Conservation (phyloP, 2,329 filamentous ascomycete species). For the Trichoderma lentiforme region DNA sequence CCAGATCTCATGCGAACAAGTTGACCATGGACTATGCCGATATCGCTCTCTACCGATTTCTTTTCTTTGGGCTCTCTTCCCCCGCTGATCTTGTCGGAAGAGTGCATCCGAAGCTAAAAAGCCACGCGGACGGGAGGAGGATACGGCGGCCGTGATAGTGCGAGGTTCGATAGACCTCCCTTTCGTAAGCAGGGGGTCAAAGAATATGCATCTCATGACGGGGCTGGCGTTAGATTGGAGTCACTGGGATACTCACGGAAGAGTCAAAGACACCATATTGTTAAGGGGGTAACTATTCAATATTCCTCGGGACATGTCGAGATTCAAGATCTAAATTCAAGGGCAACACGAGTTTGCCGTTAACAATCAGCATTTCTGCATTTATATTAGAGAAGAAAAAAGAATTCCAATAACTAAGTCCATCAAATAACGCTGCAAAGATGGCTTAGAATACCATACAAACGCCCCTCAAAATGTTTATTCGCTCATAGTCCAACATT, state of each 20-base stretch:
- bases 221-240: background rate
- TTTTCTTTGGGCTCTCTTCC: no score
- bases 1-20: background rate
- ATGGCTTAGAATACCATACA: background rate
- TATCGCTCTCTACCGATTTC: background rate
- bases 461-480: background rate
- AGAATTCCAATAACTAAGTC: rapidly evolving
- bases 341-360: background rate
- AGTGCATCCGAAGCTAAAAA: background rate
- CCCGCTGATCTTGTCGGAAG: background rate
- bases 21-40: background rate
- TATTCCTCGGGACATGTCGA: background rate
- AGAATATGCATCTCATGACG: background rate
- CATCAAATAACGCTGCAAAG: background rate
- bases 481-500: background rate
- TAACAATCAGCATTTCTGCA: background rate
- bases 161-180: background rate
- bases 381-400: background rate
- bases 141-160: background rate
- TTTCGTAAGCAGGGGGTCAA: background rate
- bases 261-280: background rate
- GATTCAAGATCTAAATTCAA: background rate
- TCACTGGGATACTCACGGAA: background rate
- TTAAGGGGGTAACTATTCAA: background rate
- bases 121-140: background rate